Base-by-base conservation (phyloP, 2,329 filamentous ascomycete species). In the Parastagonospora avenae region DNA sequence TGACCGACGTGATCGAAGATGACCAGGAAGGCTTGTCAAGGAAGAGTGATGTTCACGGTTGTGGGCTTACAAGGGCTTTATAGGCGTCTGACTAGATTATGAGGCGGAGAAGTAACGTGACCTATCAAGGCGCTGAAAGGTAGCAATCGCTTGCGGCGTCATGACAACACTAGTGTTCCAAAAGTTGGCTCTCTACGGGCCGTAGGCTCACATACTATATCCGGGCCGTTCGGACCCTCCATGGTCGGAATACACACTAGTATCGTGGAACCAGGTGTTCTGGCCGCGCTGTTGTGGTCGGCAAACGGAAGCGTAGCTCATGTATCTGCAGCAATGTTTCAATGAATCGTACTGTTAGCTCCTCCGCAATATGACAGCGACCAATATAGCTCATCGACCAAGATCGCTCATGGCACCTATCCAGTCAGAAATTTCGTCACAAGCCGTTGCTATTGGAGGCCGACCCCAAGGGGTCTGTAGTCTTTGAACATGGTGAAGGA, bases 111-210 rank as follows among this genome's bases (percentile, higher is more conserved):
- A 14, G 31, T n/a, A 36, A 44, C 42, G 32, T 44, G 42, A 36
- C 32, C n/a, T 10, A 44, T 9, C 14, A 15, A 16, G 15, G 42
- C 31, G 42, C 36, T 32, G 16, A 28, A n/a, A 8, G 11, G 27
- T 19, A 36, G 19, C 8, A 31, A 33, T 44, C 11, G 42, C 36
- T 44, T 36, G 42, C 19, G 42, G 31, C 42, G 31, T 44, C 31
- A 44, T 36, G 42, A 12, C 19, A 29, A 10, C 32, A 27, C 24
- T 46, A 46, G 35, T 40, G 28, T 14, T 19, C 44, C 36, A 39
- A 24, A 8, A 19, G 30, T 32, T 15, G 40, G 12, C 14, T 24
- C 30, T 14, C 14, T 24, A 32, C 44, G 16, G 29, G 11, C 28
- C 44, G 16, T 27, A n/a, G 31, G 6, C 29, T 5, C 30, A 14